Conservation (phyloP, 805 yeast species). For the Kuraishia cidri region DNA sequence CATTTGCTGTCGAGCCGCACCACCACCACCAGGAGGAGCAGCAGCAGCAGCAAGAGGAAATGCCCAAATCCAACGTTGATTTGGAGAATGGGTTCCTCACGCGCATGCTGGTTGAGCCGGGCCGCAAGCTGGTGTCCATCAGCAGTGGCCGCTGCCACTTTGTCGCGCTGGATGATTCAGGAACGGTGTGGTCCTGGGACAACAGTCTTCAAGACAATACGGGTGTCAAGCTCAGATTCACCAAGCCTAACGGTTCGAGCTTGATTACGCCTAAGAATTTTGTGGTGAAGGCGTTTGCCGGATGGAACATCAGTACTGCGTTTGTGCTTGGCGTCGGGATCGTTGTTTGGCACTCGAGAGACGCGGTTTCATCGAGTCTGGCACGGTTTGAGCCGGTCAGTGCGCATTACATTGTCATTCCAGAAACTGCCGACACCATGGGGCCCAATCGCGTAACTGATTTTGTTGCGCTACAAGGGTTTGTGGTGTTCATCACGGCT, state of each 20-base stretch:
- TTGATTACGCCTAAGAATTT: conserved; percentile 12
- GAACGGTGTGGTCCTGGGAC: conserved; percentile 59
- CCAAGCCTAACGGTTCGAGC: background rate
- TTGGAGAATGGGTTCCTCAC: background rate
- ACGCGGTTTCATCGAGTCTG: conserved; percentile 7
- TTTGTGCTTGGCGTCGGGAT: conserved; percentile 41
- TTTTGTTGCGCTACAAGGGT: conserved; percentile 44
- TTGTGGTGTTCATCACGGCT: conserved; percentile 37
- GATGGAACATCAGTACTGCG: conserved; percentile 57
- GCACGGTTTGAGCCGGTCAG: conserved; percentile 19
- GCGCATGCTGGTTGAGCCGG: conserved; percentile 5
- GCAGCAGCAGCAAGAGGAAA: background rate
- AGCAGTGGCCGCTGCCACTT: conserved; percentile 61
- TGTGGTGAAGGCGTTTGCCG: conserved; percentile 44
- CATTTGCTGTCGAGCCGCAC: background rate
- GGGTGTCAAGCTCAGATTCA: conserved; percentile 36
- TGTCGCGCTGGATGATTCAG: conserved; percentile 43
- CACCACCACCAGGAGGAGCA: background rate
- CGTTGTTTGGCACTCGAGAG: conserved; percentile 43
- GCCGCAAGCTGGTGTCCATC: conserved; percentile 32
- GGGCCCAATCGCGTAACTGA: conserved; percentile 35
- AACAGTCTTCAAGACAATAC: conserved; percentile 18
- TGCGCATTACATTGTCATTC: conserved; percentile 32
- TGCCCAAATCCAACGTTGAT: background rate
- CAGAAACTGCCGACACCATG: conserved; percentile 24